Evolutionary conservation across 495 filamentous ascomycete species (phyloP).

Genomic region (Trypethelium eluteriae): DNA sequence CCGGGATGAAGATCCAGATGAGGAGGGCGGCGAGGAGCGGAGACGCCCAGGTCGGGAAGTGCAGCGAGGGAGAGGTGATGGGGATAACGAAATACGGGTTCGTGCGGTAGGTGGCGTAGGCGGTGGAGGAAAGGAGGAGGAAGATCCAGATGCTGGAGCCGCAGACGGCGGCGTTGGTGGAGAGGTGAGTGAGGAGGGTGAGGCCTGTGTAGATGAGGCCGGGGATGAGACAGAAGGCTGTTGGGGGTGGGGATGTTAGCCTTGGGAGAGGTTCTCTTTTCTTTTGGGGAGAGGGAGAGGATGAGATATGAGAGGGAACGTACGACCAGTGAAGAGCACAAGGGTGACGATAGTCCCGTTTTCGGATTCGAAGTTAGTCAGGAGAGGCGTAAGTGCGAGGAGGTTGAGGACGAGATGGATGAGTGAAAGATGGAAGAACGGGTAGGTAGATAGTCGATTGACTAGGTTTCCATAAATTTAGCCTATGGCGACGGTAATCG

Average conservation of each 20-base stretch:
- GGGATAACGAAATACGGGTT: conserved; percentile 59
- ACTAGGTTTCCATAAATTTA: conserved; percentile 44
- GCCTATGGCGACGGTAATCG: not conserved
- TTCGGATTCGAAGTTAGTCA: conserved; percentile 91
- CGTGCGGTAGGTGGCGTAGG: conserved; percentile 66
- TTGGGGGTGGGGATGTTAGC: not conserved
- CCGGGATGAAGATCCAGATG: conserved; percentile 64
- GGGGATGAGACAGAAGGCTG: conserved; percentile 35
- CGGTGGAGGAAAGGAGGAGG: conserved; percentile 72
- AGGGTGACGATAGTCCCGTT: conserved; percentile 81
- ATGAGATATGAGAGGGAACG: conserved; percentile 35
- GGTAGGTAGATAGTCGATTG: conserved; percentile 88
- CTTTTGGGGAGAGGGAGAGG: not conserved
- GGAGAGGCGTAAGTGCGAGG: conserved; percentile 67
- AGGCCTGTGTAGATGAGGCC: conserved; percentile 33
- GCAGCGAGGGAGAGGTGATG: conserved; percentile 41
- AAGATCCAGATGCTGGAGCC: conserved; percentile 92
- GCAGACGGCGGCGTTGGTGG: conserved; percentile 56
- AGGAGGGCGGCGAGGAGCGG: conserved; percentile 68
- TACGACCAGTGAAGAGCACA: conserved; percentile 81
- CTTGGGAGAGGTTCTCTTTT: not conserved
- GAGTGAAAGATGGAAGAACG: conserved; percentile 73
- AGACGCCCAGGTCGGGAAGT: conserved; percentile 82
- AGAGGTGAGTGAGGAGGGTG: conserved; percentile 26
- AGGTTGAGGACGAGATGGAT: conserved; percentile 74